A percentile compares a stretch with the other conserved stretches of the same genome.
Conservation (phyloP, 108 stramenopile species). For the Fistulifera pelliculosa region DNA sequence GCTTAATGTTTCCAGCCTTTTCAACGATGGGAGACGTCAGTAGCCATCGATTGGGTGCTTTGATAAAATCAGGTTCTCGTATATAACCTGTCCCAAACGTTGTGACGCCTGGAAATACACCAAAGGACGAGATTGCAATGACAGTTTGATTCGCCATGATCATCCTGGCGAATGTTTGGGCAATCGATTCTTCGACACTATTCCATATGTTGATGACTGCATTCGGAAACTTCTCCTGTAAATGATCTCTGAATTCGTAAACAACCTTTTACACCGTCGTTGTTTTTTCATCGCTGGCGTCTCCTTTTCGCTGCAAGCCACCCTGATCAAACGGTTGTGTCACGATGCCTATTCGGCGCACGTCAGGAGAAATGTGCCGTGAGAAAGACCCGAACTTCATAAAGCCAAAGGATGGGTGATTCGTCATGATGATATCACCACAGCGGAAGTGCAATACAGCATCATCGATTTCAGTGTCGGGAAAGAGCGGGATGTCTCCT, state of each 20-base stretch:
- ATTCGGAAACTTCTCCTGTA: constrained; percentile 10
- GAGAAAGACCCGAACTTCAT: constrained; percentile 6
- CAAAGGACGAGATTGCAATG: constrained; percentile 7
- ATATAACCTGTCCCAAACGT: constrained; percentile 11
- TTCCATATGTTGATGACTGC: constrained; percentile 7
- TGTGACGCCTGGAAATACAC: constrained; percentile 7
- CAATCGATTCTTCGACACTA: constrained; percentile 4
- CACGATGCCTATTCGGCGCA: constrained; percentile 12
- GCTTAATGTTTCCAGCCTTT: too few species aligned
- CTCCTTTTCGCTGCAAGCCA: constrained; percentile 2
- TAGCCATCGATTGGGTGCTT: constrained; percentile 1
- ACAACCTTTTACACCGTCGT: constrained; percentile 5
- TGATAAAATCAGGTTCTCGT: neutral
- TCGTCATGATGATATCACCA: constrained; percentile 6
- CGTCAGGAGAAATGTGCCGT: neutral
- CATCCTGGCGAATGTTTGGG: constrained; percentile 10
- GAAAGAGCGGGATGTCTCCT: neutral
- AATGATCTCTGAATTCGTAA: neutral
- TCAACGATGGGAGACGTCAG: neutral
- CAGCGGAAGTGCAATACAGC: constrained; percentile 18
- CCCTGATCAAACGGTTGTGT: constrained; percentile 11
- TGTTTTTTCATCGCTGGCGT: constrained; percentile 1
- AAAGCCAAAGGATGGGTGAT: constrained; percentile 10
- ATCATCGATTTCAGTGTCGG: constrained; percentile 11
- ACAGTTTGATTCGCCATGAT: constrained; percentile 8